Evolutionary conservation across 768 basidiomycete genomes (phyloP).

Genomic region (Erythrobasidium yunnanense): DNA sequence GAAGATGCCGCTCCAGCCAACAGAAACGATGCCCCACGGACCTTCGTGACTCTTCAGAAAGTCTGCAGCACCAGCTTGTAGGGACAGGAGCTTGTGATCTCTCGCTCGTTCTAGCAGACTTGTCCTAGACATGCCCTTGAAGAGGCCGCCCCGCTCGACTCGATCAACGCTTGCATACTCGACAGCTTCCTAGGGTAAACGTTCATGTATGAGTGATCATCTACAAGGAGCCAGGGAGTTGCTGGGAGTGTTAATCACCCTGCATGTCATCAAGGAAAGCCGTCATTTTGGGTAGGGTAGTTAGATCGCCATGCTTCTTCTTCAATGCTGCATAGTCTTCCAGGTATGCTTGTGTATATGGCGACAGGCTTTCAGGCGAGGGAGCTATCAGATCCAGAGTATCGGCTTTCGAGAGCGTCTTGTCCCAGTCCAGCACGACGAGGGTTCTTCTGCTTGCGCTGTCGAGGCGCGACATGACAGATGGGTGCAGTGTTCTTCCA

Average conservation of each 20-base stretch:
- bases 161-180: constrained; percentile 12
- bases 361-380: constrained; percentile 5
- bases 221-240: neutral
- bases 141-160: constrained; percentile 16
- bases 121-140: constrained; percentile 3
- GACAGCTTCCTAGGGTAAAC: neutral
- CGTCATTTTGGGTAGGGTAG: constrained; percentile 11
- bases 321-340: neutral
- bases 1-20: constrained; percentile 23
- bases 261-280: constrained; percentile 7
- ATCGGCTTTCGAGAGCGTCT: neutral
- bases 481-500: neutral
- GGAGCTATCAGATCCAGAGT: constrained; percentile 20
- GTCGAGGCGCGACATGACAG: neutral
- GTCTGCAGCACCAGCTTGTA: neutral
- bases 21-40: constrained; percentile 20
- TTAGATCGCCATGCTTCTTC: neutral
- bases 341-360: constrained; percentile 14
- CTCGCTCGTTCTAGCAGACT: constrained; percentile 6
- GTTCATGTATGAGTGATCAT: neutral
- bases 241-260: neutral
- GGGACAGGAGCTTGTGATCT: neutral
- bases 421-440: constrained; percentile 15
- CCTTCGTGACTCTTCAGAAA: neutral
- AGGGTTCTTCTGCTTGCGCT: neutral